Conservation (phyloP, 2,329 filamentous ascomycete genomes). For the Microsporum audouinii region DNA sequence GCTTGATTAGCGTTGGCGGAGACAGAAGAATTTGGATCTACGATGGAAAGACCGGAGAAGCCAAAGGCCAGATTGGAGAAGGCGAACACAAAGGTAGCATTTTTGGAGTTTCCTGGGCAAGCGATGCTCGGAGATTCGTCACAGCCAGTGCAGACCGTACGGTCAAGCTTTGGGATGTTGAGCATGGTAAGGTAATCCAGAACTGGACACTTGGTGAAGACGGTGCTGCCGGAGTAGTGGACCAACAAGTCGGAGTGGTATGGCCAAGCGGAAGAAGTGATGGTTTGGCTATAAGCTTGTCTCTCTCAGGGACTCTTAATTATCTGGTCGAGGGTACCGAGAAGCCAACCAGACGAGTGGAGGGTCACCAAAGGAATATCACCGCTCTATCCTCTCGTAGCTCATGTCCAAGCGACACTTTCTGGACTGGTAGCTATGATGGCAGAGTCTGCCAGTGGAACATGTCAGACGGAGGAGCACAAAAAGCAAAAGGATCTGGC, state of each 20-base stretch:
- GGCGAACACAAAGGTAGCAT: constrained; percentile 87
- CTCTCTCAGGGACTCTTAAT: constrained; percentile 76
- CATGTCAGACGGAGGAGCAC: constrained; percentile 54
- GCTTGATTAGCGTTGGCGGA: constrained; percentile 79
- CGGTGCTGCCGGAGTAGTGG: constrained; percentile 44
- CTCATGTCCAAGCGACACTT: constrained; percentile 43
- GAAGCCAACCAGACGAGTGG: constrained; percentile 58
- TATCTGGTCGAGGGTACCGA: constrained; percentile 66
- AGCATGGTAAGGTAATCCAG: constrained; percentile 63
- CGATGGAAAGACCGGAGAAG: constrained; percentile 88
- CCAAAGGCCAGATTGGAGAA: constrained; percentile 54
- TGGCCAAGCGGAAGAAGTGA: constrained; percentile 76
- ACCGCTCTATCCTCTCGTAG: constrained; percentile 57
- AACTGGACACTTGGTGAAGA: constrained; percentile 72
- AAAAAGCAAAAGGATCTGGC: constrained; percentile 62
- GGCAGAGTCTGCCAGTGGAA: constrained; percentile 82
- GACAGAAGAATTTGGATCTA: constrained; percentile 89
- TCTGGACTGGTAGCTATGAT: constrained; percentile 89
- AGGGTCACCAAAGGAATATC: constrained; percentile 85
- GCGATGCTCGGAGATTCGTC: constrained; percentile 73
- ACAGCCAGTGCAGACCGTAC: constrained; percentile 92
- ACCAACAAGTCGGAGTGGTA: constrained; percentile 91
- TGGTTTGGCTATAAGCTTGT: constrained; percentile 79
- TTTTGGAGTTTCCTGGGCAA: constrained; percentile 80
- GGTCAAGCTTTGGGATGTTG: constrained; percentile 85